A percentile compares a stretch with the other conserved stretches of the same genome.
These are phyloP conservation scores for Knoxdaviesia proteae DNA, from an alignment of 2,329 filamentous ascomycete species.

Conservation along the genomic window DNA sequence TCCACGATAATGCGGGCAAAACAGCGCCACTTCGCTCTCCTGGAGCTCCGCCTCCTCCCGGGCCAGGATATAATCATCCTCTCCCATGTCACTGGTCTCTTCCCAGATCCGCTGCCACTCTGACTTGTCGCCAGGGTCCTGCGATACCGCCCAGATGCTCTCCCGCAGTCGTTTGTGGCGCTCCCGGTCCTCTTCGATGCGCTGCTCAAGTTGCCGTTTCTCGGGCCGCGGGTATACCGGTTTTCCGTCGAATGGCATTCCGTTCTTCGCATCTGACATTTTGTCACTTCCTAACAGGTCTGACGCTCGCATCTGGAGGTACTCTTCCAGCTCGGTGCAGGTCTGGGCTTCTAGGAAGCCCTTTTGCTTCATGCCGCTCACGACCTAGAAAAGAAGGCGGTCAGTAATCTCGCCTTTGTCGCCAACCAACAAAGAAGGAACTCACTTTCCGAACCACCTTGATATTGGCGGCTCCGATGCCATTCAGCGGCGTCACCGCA, in stretches of 20 bases:
- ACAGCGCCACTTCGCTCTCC: constrained; percentile 9
- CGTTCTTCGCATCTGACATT: too few relatives aligned
- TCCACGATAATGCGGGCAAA: constrained; percentile 5
- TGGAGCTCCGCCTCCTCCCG: constrained; percentile 47
- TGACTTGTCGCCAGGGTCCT: constrained; percentile 30
- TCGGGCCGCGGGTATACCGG: too few relatives aligned
- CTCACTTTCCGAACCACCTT: constrained; percentile 71
- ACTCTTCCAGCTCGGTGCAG: constrained; percentile 61
- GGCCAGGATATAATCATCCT: constrained; percentile 63
- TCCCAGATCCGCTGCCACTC: constrained; percentile 75
- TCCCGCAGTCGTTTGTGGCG: constrained; percentile 81
- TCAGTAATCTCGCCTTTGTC: constrained; percentile 1
- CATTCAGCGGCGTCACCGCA: constrained; percentile 70
- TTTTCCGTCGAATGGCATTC: too few relatives aligned
- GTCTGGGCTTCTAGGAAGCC: constrained; percentile 53
- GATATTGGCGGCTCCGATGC: constrained; percentile 78
- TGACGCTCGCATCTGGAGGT: constrained; percentile 34
- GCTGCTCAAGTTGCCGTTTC: constrained; percentile 64
- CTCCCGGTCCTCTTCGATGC: constrained; percentile 92
- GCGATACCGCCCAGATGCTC: constrained; percentile 75
- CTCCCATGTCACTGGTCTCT: constrained; percentile 66
- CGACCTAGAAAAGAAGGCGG: constrained; percentile 24
- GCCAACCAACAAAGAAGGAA: neutral
- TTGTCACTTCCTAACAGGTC: too few relatives aligned
- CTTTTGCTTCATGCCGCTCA: constrained; percentile 50